Percentiles rank a stretch among this genome's conserved stretches.
phyloP scores from a whole-genome alignment of 805 yeast genomes.

The Suhomyces sp. region DNA sequence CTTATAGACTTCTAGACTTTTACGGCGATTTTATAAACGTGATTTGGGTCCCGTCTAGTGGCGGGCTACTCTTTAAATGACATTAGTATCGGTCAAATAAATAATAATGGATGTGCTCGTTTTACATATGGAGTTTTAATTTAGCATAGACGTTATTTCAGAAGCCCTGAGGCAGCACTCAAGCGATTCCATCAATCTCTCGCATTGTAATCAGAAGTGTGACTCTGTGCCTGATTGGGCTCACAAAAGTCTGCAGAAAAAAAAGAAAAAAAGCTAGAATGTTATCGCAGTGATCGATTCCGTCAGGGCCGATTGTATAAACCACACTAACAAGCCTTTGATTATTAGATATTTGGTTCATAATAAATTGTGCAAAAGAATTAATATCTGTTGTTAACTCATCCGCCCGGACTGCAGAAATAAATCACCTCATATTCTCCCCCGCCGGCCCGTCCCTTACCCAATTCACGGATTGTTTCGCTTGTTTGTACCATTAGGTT shows the following conservation, averaged over 20 bases:
- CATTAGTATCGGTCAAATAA: background rate
- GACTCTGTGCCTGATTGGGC: background rate
- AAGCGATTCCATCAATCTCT: background rate
- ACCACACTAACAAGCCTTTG: background rate
- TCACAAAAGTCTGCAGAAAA: background rate
- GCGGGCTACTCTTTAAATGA: background rate
- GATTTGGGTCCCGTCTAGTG: background rate
- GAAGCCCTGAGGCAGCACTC: background rate
- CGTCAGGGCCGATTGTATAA: background rate
- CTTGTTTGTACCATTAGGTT: background rate
- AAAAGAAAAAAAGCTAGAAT: background rate
- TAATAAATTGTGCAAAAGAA: background rate
- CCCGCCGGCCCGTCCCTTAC: background rate
- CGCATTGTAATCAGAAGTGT: background rate
- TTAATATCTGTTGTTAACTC: background rate
- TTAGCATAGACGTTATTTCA: background rate
- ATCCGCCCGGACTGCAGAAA: background rate
- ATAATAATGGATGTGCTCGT: background rate
- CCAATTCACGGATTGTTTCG: background rate
- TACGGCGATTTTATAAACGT: background rate
- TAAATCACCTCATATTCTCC: background rate
- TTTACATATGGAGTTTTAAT: background rate
- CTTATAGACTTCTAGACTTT: background rate
- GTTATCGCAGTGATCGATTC: background rate
- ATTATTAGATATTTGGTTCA: background rate